A percentile compares a stretch with the other conserved stretches of the same genome.
phyloP scores from a whole-genome alignment of 345 rosid genomes.

The rapeseed (Brassica napus) region DNA sequence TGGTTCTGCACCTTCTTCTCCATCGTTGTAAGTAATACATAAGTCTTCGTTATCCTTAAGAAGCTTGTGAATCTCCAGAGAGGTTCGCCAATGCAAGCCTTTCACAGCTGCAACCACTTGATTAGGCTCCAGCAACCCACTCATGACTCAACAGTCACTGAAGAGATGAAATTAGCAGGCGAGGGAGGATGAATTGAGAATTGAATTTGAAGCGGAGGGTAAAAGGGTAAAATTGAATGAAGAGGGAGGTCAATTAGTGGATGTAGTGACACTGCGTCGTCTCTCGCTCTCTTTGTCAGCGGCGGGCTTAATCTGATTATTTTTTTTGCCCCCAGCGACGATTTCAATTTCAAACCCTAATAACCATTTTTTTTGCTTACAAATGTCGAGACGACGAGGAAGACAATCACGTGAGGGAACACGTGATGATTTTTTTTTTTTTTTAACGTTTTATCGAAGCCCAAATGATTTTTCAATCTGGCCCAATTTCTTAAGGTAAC shows the following conservation, averaged over 20 bases:
- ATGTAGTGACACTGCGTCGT: constrained; percentile 7
- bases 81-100: constrained; percentile 63
- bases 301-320: neutral
- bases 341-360: constrained; percentile 44
- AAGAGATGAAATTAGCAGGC: neutral
- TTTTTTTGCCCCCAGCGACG: neutral
- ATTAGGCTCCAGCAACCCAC: constrained; percentile 43
- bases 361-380: neutral
- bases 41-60: constrained; percentile 73
- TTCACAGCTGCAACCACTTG: constrained; percentile 70
- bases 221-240: neutral
- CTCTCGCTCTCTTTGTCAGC: constrained; percentile 4
- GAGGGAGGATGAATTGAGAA: neutral
- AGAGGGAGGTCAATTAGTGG: neutral
- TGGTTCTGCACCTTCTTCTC: constrained; percentile 10
- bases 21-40: constrained; percentile 42
- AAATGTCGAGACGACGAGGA: constrained; percentile 25
- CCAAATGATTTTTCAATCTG: neutral
- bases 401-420: constrained; percentile 40
- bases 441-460: neutral
- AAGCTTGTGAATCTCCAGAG: constrained; percentile 69
- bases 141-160: constrained; percentile 7
- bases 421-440: constrained; percentile 17
- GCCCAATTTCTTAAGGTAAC: neutral
- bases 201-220: neutral